These are phyloP conservation scores for Aspergillus phoenicis DNA, from an alignment of 2,329 filamentous ascomycete species.

Conservation along the genomic window DNA sequence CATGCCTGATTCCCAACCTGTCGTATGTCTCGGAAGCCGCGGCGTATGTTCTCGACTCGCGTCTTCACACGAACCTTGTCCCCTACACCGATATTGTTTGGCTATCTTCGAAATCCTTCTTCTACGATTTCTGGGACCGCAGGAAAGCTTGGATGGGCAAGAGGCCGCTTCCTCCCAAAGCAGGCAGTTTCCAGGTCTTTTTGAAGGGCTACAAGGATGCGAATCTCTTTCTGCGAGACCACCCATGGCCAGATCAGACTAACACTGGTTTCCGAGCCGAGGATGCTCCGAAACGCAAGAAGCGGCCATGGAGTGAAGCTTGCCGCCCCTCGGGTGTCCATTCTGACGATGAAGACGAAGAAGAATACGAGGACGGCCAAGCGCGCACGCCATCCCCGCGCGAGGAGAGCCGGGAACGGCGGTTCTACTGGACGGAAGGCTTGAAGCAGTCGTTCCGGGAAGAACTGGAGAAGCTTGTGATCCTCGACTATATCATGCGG, in stretches of 20 bases:
- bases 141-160: slow-evolving; percentile 84
- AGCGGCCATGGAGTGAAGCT: slow-evolving; percentile 75
- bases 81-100: slow-evolving; percentile 95
- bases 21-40: slow-evolving; percentile 98
- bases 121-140: slow-evolving; percentile 97
- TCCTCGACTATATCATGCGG: slow-evolving; percentile 98
- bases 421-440: slow-evolving; percentile 82
- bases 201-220: slow-evolving; percentile 96
- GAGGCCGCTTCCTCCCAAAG: slow-evolving; percentile 83
- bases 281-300: slow-evolving; percentile 67
- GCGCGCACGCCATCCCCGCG: slow-evolving; percentile 47
- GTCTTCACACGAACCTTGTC: slow-evolving; percentile 86
- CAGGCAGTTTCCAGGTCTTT: slow-evolving; percentile 96
- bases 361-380: slow-evolving; percentile 47
- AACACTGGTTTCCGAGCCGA: slow-evolving; percentile 67
- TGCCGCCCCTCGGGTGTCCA: slow-evolving; percentile 70
- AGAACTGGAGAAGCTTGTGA: slow-evolving; percentile 94
- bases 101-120: slow-evolving; percentile 93
- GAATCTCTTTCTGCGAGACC: slow-evolving; percentile 89
- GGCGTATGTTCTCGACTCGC: slow-evolving; percentile 89
- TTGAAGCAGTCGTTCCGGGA: slow-evolving; percentile 92
- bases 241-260: slow-evolving; percentile 95
- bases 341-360: slow-evolving; percentile 65
- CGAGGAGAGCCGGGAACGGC: slow-evolving; percentile 49
- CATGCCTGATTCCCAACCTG: slow-evolving; percentile 93